Conservation (phyloP, 1,284 basidiomycete genomes). For the Pseudozyma sp. region DNA sequence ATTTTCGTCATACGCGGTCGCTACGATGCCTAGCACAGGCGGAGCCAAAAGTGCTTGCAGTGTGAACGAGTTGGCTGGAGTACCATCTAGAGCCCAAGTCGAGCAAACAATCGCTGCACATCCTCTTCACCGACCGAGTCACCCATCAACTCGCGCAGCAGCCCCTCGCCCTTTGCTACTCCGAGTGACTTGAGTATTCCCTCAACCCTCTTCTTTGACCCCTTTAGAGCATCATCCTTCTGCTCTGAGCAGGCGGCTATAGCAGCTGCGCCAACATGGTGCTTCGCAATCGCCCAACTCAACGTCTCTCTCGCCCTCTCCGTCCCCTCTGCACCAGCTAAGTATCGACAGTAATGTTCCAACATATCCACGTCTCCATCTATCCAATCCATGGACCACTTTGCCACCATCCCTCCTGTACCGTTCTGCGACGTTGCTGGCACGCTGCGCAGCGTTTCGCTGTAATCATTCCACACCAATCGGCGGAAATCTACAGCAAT, state of each 20-base stretch:
- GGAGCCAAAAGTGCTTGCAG: too few species aligned
- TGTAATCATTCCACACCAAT: slow-evolving; percentile 84
- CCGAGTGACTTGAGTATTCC: slow-evolving; percentile 20
- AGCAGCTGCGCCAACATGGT: slow-evolving; percentile 74
- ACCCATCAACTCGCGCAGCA: slow-evolving; percentile 18
- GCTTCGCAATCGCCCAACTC: slow-evolving; percentile 78
- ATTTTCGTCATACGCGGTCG: background rate
- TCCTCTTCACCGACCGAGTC: background rate
- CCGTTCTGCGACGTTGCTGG: slow-evolving; percentile 4
- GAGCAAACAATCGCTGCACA: slow-evolving; percentile 11
- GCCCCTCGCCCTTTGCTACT: slow-evolving; percentile 15
- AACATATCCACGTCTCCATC: slow-evolving; percentile 79
- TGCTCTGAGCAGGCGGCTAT: background rate
- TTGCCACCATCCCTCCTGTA: slow-evolving; percentile 24
- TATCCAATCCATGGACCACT: slow-evolving; percentile 78
- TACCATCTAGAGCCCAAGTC: background rate
- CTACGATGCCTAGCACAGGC: too few species aligned
- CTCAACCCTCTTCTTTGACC: slow-evolving; percentile 10
- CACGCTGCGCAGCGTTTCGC: slow-evolving; percentile 70
- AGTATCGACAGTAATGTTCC: slow-evolving; percentile 71
- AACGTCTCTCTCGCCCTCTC: slow-evolving; percentile 71
- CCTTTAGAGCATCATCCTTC: background rate
- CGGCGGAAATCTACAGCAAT: slow-evolving; percentile 84
- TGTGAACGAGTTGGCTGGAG: background rate
- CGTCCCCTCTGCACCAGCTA: slow-evolving; percentile 68